Conservation (phyloP, 1,284 basidiomycete genomes). For the Hymenochaete sp. region DNA sequence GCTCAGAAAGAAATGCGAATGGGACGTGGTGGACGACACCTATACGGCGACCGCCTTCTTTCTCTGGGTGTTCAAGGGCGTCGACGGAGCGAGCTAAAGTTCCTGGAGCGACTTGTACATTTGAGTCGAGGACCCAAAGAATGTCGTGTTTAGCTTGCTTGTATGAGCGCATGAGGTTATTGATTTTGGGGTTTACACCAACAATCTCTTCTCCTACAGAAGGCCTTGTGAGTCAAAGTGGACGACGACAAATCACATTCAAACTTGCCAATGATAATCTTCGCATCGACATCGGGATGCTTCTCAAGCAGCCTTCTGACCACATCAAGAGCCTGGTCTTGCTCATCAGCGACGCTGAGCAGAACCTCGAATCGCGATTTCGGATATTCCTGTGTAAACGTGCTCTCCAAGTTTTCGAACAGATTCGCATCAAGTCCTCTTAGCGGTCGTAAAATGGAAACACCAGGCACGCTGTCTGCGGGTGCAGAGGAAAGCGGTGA, state of each 20-base stretch:
- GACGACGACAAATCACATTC: not conserved
- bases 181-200: constrained; percentile 96
- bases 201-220: constrained; percentile 61
- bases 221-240: constrained; percentile 3
- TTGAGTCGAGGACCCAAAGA: constrained; percentile 95
- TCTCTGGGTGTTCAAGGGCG: constrained; percentile 41
- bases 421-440: constrained; percentile 90
- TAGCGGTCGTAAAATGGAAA: constrained; percentile 84
- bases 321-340: constrained; percentile 76
- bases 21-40: constrained; percentile 96
- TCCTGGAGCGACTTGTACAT: constrained; percentile 73
- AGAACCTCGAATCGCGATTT: constrained; percentile 85
- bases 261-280: constrained; percentile 65
- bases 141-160: constrained; percentile 78
- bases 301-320: constrained; percentile 68
- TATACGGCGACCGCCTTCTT: constrained; percentile 38
- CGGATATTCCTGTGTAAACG: constrained; percentile 82
- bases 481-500: constrained; percentile 53
- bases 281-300: constrained; percentile 65
- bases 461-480: constrained; percentile 61
- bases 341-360: constrained; percentile 73
- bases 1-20: constrained; percentile 58
- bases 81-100: constrained; percentile 84
- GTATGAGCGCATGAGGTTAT: constrained; percentile 88
- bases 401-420: constrained; percentile 88